Conservation (phyloP, 1,284 basidiomycete species). For the Ustilago trichophora region DNA sequence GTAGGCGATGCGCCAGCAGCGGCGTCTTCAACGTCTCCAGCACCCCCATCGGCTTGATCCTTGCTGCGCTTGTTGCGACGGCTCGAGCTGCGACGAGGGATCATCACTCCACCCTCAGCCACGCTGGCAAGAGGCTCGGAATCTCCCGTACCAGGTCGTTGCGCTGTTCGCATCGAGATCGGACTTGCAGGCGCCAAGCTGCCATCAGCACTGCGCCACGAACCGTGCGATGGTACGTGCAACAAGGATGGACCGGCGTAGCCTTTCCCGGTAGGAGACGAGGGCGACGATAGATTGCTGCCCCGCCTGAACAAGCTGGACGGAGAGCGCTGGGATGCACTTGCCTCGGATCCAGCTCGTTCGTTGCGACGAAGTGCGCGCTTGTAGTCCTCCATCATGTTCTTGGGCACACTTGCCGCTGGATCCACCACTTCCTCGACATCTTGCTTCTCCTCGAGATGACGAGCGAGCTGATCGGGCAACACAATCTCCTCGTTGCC, state of each 20-base stretch:
- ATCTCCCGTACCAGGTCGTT: constrained; percentile 28
- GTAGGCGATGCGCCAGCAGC: not conserved
- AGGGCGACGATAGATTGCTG: constrained; percentile 22
- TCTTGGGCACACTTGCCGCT: constrained; percentile 50
- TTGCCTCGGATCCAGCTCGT: constrained; percentile 1
- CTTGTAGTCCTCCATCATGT: constrained; percentile 58
- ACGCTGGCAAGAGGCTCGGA: constrained; percentile 31
- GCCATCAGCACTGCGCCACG: constrained; percentile 24
- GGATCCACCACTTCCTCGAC: constrained; percentile 50
- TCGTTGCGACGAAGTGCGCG: constrained; percentile 35
- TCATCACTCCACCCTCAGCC: constrained; percentile 23
- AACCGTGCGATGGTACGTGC: constrained; percentile 28
- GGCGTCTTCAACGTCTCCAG: not conserved
- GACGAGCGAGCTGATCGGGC: constrained; percentile 44
- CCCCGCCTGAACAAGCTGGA: constrained; percentile 22
- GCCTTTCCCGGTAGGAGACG: constrained; percentile 4
- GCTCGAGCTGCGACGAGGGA: constrained; percentile 34
- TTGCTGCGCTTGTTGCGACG: constrained; percentile 13
- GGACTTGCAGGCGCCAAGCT: constrained; percentile 16
- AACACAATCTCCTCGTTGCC: constrained; percentile 58
- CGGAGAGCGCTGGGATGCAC: constrained; percentile 12
- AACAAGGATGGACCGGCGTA: constrained; percentile 21
- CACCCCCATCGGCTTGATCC: not conserved
- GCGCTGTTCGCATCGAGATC: constrained; percentile 11
- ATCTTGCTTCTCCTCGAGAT: constrained; percentile 51